Evolutionary conservation across 345 rosid species (phyloP).

Genomic region (Mallotus nudiflorus): DNA sequence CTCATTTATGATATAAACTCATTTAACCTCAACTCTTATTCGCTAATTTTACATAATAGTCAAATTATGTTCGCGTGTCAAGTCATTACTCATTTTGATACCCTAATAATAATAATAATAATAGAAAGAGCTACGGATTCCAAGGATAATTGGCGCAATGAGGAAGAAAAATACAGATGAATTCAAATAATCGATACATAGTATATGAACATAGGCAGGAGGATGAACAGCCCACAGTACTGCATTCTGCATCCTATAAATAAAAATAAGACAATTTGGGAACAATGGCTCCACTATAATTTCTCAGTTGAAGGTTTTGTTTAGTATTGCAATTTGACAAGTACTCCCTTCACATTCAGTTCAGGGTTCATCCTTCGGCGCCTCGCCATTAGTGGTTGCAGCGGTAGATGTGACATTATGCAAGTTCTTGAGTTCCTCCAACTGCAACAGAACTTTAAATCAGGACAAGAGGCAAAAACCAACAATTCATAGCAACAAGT

Average conservation of each 20-base stretch:
- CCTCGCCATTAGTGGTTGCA: conserved; percentile 38
- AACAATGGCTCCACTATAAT: neutral
- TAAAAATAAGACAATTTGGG: too few relatives aligned
- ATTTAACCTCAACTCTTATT: too few relatives aligned
- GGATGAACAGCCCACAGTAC: neutral
- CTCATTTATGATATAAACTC: too few relatives aligned
- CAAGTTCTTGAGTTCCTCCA: conserved; percentile 49
- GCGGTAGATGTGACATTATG: conserved; percentile 24
- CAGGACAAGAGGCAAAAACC: neutral
- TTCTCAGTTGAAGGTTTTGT: neutral
- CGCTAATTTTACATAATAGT: too few relatives aligned
- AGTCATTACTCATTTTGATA: too few relatives aligned
- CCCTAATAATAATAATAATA: too few relatives aligned
- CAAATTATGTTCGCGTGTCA: too few relatives aligned
- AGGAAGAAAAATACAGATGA: too few relatives aligned
- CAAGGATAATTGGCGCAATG: too few relatives aligned
- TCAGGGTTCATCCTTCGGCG: conserved; percentile 29
- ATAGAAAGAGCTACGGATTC: too few relatives aligned
- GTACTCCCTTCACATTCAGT: conserved; percentile 14
- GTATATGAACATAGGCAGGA: neutral
- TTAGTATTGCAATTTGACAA: neutral
- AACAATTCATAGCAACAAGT: too few relatives aligned
- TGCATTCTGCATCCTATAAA: neutral
- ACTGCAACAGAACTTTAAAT: conserved; percentile 36
- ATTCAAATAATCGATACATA: too few relatives aligned